A percentile compares a stretch with the other conserved stretches of the same genome.
These are phyloP conservation scores for Nemania sp. DNA, from an alignment of 2,329 filamentous ascomycete genomes.

Conservation along the genomic window DNA sequence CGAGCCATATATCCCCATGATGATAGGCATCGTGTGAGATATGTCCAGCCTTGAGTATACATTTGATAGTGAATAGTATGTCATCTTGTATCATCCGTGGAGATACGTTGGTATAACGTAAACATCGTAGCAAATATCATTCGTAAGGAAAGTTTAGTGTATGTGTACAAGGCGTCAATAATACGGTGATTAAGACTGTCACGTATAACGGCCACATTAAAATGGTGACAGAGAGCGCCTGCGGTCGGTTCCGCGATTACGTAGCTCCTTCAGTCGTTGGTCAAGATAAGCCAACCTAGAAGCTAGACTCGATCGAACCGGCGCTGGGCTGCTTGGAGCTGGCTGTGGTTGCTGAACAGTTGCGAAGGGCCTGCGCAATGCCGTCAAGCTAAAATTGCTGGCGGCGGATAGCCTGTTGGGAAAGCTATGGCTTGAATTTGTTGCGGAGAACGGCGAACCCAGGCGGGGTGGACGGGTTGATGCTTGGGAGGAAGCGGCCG, in stretches of 20 bases:
- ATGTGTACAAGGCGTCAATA: conserved; percentile 31
- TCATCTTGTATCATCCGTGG: conserved; percentile 23
- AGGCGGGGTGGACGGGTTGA: conserved; percentile 51
- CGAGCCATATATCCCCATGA: conserved; percentile 12
- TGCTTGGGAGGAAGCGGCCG: conserved; percentile 27
- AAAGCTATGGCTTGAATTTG: conserved; percentile 59
- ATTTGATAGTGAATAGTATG: conserved; percentile 19
- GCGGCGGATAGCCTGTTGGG: conserved; percentile 59
- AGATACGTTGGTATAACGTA: conserved; percentile 30
- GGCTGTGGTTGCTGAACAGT: conserved; percentile 56
- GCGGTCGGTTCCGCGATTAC: conserved; percentile 46
- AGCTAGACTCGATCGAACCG: conserved; percentile 48
- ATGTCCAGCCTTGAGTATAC: conserved; percentile 18
- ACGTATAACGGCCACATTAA: conserved; percentile 36
- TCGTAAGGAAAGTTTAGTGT: conserved; percentile 27
- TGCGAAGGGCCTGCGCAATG: conserved; percentile 56
- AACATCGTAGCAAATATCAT: conserved; percentile 36
- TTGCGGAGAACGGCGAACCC: conserved; percentile 61
- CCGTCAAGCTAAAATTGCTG: conserved; percentile 48
- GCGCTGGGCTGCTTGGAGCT: conserved; percentile 39
- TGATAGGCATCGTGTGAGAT: conserved; percentile 4
- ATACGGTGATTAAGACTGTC: conserved; percentile 17
- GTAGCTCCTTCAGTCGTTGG: conserved; percentile 58
- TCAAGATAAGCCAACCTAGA: conserved; percentile 61
- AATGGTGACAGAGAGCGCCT: conserved; percentile 55